phyloP scores from a whole-genome alignment of 2,329 filamentous ascomycete species.

The Pleoardoris graminearum region DNA sequence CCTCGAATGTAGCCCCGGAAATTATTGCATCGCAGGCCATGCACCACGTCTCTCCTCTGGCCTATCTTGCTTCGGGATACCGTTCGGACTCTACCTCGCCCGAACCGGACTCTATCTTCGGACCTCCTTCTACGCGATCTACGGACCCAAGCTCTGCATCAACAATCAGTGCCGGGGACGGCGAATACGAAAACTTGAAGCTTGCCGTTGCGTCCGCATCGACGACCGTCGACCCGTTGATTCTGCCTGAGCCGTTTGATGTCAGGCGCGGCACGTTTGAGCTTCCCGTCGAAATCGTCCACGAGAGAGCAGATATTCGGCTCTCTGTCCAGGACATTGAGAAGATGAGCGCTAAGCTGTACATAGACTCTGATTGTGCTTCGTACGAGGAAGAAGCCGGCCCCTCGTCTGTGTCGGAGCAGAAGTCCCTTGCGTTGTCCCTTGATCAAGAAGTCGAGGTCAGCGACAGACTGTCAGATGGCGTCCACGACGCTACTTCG shows the following conservation, averaged over 20 bases:
- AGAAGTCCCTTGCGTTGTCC: too few relatives aligned
- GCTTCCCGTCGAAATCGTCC: background rate
- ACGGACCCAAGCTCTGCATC: background rate
- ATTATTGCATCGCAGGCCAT: background rate
- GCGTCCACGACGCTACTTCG: background rate
- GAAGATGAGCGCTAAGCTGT: background rate
- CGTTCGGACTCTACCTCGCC: background rate
- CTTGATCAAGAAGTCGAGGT: background rate
- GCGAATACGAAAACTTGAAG: background rate
- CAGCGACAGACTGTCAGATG: background rate
- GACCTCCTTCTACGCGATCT: background rate
- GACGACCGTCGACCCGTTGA: background rate
- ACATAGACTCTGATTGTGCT: background rate
- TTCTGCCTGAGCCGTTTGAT: background rate
- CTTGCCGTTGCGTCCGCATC: too few relatives aligned
- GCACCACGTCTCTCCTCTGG: background rate
- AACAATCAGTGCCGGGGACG: background rate
- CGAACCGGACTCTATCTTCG: background rate
- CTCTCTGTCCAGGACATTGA: background rate
- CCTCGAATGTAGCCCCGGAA: background rate
- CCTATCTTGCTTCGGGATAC: background rate
- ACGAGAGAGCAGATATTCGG: background rate
- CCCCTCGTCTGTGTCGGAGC: background rate
- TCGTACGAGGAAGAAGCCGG: background rate
- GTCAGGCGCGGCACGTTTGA: background rate